Conservation (phyloP, 495 filamentous ascomycete species). For the Corynascus novoguineensis region DNA sequence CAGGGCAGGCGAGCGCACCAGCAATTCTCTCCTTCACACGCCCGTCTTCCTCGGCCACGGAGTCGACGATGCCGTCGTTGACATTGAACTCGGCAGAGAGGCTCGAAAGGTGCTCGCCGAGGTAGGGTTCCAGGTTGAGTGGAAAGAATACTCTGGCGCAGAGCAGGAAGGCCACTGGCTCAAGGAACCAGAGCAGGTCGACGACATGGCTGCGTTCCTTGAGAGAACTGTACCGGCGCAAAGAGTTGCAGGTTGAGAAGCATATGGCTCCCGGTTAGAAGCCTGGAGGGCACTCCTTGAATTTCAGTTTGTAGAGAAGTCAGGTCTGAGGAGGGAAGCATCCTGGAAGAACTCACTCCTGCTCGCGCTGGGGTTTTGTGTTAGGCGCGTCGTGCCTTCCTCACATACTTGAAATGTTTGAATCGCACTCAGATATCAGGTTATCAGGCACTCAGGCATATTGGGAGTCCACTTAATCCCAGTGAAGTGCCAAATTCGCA, state of each 20-base stretch:
- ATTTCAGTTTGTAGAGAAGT: too few relatives aligned
- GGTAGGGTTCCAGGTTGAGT: slow-evolving; percentile 15
- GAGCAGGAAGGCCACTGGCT: slow-evolving; percentile 25
- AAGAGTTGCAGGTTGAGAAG: too few relatives aligned
- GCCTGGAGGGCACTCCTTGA: too few relatives aligned
- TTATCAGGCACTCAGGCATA: not conserved
- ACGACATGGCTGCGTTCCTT: slow-evolving; percentile 23
- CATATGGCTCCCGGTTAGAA: too few relatives aligned
- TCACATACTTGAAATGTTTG: not conserved
- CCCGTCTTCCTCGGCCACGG: slow-evolving; percentile 19
- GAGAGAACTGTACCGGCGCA: too few relatives aligned
- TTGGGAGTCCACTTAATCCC: too few relatives aligned
- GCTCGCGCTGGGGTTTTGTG: not conserved
- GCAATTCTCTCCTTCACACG: slow-evolving; percentile 1
- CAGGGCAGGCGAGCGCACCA: too few relatives aligned
- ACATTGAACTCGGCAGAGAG: slow-evolving; percentile 17
- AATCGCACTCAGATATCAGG: not conserved
- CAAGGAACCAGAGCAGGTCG: slow-evolving; percentile 21
- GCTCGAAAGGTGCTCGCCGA: slow-evolving; percentile 8
- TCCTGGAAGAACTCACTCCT: not conserved
- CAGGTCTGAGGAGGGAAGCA: not conserved
- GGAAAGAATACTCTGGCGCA: slow-evolving; percentile 20
- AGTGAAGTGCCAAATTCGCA: too few relatives aligned
- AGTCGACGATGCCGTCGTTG: slow-evolving; percentile 17
- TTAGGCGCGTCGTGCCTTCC: slow-evolving; percentile 3